Conservation (phyloP, 768 basidiomycete species). For the Exidia glandulosa region DNA sequence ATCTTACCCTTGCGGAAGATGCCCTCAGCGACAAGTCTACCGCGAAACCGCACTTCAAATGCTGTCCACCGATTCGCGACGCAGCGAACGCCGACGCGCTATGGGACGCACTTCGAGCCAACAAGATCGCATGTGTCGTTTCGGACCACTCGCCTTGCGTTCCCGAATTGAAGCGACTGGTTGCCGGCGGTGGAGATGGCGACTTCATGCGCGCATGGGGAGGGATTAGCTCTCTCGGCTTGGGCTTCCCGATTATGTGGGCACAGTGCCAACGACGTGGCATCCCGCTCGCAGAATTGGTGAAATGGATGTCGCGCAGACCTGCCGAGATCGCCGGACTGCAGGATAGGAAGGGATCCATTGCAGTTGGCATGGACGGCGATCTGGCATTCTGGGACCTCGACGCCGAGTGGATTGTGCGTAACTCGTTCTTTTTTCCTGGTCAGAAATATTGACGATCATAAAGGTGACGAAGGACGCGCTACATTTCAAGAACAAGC, state of each 20-base stretch:
- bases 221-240: constrained; percentile 82
- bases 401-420: constrained; percentile 19
- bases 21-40: constrained; percentile 42
- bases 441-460: background rate
- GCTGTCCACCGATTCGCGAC: constrained; percentile 87
- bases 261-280: constrained; percentile 62
- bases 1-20: constrained; percentile 67
- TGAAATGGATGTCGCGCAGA: constrained; percentile 63
- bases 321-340: constrained; percentile 78
- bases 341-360: constrained; percentile 52
- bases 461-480: constrained; percentile 58
- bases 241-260: constrained; percentile 84
- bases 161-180: constrained; percentile 58
- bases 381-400: constrained; percentile 85
- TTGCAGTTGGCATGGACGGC: constrained; percentile 68
- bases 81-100: constrained; percentile 58
- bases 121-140: constrained; percentile 83
- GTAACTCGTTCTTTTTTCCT: background rate
- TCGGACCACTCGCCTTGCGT: constrained; percentile 95
- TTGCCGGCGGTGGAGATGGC: too few relatives aligned
- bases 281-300: constrained; percentile 45
- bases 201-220: constrained; percentile 91
- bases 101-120: constrained; percentile 74
- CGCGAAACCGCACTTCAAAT: constrained; percentile 83
- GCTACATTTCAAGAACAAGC: constrained; percentile 86